Percentiles rank a stretch among this genome's conserved stretches.
phyloP scores from a whole-genome alignment of 306 rosid species.

The Cajanus cajan region DNA sequence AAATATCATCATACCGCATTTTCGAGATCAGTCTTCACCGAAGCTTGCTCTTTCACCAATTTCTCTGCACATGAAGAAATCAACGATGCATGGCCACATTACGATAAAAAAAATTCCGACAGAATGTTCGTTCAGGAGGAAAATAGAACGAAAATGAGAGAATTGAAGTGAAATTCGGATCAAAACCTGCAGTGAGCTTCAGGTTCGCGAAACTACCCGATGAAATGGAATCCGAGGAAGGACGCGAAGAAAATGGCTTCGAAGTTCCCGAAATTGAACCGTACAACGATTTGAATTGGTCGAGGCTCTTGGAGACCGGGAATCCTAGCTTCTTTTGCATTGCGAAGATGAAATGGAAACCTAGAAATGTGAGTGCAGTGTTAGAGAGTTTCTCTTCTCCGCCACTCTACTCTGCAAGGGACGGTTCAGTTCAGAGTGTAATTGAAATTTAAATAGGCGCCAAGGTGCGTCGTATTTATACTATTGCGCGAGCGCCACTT shows the following conservation, averaged over 20 bases:
- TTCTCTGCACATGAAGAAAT: conserved; percentile 56
- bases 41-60: conserved; percentile 86
- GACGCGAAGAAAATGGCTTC: conserved; percentile 54
- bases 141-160: background rate
- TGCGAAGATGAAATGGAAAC: conserved; percentile 37
- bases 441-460: conserved; percentile 46
- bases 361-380: conserved; percentile 29
- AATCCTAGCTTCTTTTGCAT: conserved; percentile 64
- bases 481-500: background rate
- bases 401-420: background rate
- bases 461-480: conserved; percentile 34
- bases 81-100: conserved; percentile 21
- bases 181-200: conserved; percentile 87
- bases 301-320: conserved; percentile 69
- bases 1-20: conserved; percentile 61
- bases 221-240: conserved; percentile 55
- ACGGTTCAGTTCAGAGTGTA: conserved; percentile 23
- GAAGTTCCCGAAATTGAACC: conserved; percentile 50
- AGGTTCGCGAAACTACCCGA: conserved; percentile 73
- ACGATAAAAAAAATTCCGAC: conserved; percentile 12
- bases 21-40: conserved; percentile 82
- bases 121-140: background rate
- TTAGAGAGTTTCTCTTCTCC: background rate
- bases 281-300: conserved; percentile 74
- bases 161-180: conserved; percentile 1